These are phyloP conservation scores for Ophiosphaerella korrae DNA, from an alignment of 2,329 filamentous ascomycete species.

Conservation along the genomic window DNA sequence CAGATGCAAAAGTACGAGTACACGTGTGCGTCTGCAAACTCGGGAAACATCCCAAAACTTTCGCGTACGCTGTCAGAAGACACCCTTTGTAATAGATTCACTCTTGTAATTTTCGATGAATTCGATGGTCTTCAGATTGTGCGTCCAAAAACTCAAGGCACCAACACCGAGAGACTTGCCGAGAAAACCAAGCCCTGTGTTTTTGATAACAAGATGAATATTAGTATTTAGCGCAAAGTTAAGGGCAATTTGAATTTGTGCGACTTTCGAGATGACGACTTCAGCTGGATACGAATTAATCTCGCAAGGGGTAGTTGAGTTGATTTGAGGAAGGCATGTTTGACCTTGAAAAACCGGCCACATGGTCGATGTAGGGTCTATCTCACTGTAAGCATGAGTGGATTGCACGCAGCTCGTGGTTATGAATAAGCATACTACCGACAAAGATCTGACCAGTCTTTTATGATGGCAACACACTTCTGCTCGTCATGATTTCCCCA, in stretches of 20 bases:
- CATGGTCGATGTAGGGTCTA: slow-evolving; percentile 16
- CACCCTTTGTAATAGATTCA: slow-evolving; percentile 21
- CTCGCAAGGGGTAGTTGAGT: slow-evolving; percentile 10
- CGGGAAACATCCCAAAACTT: slow-evolving; percentile 16
- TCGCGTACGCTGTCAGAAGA: slow-evolving; percentile 27
- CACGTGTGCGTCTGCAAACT: slow-evolving; percentile 18
- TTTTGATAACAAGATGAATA: slow-evolving; percentile 21
- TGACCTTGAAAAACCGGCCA: slow-evolving; percentile 13
- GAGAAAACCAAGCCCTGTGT: slow-evolving; percentile 25
- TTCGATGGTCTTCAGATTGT: slow-evolving; percentile 28
- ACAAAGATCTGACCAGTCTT: slow-evolving; percentile 8
- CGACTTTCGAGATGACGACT: slow-evolving; percentile 8
- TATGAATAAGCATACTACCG: slow-evolving; percentile 2
- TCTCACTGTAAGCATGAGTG: slow-evolving; percentile 6
- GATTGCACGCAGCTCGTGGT: background rate
- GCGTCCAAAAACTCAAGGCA: slow-evolving; percentile 36
- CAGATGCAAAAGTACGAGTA: slow-evolving; percentile 27
- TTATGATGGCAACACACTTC: slow-evolving; percentile 9
- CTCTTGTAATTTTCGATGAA: slow-evolving; percentile 17
- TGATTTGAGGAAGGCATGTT: slow-evolving; percentile 12
- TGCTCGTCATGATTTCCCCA: slow-evolving; percentile 9
- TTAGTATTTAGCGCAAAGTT: slow-evolving; percentile 3
- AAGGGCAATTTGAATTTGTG: slow-evolving; percentile 14
- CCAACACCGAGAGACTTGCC: slow-evolving; percentile 34
- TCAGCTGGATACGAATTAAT: slow-evolving; percentile 11